Conservation (phyloP, 805 yeast genomes). For the Suhomyces sp. region DNA sequence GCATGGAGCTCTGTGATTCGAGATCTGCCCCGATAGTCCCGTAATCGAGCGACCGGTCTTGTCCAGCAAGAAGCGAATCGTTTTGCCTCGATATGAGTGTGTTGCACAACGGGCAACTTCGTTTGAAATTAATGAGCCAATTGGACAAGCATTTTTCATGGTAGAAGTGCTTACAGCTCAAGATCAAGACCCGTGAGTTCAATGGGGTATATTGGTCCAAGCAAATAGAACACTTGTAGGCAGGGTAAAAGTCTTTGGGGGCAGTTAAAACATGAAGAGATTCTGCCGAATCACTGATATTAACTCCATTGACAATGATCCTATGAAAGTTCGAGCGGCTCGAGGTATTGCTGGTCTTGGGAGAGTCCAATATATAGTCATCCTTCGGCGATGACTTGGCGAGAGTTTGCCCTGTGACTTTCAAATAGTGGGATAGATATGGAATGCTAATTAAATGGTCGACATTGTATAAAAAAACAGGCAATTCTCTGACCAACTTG, state of each 20-base stretch:
- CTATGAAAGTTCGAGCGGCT: constrained; percentile 4
- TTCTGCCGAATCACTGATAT: constrained; percentile 19
- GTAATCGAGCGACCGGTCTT: constrained; percentile 13
- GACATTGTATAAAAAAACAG: constrained; percentile 36
- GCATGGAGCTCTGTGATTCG: constrained; percentile 6
- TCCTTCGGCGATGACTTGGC: background rate
- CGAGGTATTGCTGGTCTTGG: constrained; percentile 11
- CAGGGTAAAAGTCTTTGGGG: constrained; percentile 35
- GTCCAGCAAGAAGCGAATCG: constrained; percentile 15
- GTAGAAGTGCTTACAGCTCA: constrained; percentile 61
- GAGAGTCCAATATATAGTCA: constrained; percentile 7
- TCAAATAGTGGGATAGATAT: constrained; percentile 28
- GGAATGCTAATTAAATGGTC: constrained; percentile 32
- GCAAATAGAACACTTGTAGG: constrained; percentile 60
- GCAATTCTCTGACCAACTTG: constrained; percentile 32
- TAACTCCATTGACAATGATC: constrained; percentile 16
- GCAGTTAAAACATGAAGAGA: constrained; percentile 20
- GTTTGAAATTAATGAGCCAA: constrained; percentile 55
- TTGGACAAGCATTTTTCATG: constrained; percentile 57
- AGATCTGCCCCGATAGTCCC: constrained; percentile 20
- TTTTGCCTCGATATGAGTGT: background rate
- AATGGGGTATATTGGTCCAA: constrained; percentile 51
- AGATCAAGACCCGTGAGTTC: constrained; percentile 45
- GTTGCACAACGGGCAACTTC: constrained; percentile 61
- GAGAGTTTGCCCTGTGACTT: constrained; percentile 18